Percentiles rank a stretch among this genome's conserved stretches.
Conservation (phyloP, 192 early-diverging fungal genomes). For the Backusella tuberculispora region DNA sequence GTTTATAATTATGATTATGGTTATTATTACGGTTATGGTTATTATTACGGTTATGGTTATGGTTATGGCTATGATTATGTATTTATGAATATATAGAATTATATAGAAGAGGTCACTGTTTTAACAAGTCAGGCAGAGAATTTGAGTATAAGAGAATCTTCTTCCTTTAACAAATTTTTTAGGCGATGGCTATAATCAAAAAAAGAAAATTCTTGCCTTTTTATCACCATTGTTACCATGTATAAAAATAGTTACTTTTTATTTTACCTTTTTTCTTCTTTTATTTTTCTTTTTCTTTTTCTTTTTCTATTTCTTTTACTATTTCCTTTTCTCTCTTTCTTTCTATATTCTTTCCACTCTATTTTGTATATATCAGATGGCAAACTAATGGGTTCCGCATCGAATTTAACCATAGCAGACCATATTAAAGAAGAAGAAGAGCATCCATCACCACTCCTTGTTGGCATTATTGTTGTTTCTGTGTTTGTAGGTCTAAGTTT, state of each 20-base stretch:
- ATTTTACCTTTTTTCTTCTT: not conserved
- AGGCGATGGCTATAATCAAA: slow-evolving; percentile 17
- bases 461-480: slow-evolving; percentile 21
- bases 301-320: not conserved
- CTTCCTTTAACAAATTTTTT: slow-evolving; percentile 24
- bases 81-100: not conserved
- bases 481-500: slow-evolving; percentile 17
- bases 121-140: slow-evolving; percentile 11
- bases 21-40: no score
- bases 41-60: no score
- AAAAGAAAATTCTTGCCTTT: not conserved
- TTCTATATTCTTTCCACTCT: not conserved
- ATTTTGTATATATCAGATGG: not conserved
- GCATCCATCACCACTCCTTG: not conserved
- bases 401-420: slow-evolving; percentile 8
- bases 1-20: not conserved
- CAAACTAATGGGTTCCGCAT: not conserved
- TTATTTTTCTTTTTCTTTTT: not conserved
- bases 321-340: not conserved
- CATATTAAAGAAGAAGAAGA: slow-evolving; percentile 3
- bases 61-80: no score
- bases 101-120: not conserved
- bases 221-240: slow-evolving; percentile 1
- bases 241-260: slow-evolving; percentile 11
- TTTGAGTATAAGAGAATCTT: slow-evolving; percentile 13